A percentile compares a stretch with the other conserved stretches of the same genome.
Conservation (phyloP, 257 asterid genomes). For the Verbascum thapsus region DNA sequence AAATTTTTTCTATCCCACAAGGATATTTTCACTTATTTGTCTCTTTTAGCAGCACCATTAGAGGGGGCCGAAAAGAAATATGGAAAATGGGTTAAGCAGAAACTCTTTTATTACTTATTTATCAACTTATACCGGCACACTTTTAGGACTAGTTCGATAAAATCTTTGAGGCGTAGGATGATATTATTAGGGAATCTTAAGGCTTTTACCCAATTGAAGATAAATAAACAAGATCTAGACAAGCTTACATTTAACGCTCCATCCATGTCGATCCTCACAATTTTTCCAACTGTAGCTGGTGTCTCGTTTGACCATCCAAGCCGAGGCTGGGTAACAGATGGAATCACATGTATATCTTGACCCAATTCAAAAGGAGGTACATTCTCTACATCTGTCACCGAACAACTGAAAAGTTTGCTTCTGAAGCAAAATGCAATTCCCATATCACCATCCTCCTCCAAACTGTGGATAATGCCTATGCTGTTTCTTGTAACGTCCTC, state of each 20-base stretch:
- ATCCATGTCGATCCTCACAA: slow-evolving; percentile 89
- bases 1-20: slow-evolving; percentile 9
- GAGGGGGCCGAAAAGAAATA: no score
- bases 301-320: slow-evolving; percentile 99
- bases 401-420: slow-evolving; percentile 85
- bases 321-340: slow-evolving; percentile 84
- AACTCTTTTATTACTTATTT: background rate
- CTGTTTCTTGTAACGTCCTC: slow-evolving; percentile 85
- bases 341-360: slow-evolving; percentile 77
- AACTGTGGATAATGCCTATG: slow-evolving; percentile 87
- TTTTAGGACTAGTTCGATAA: background rate
- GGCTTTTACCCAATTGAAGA: slow-evolving; percentile 24
- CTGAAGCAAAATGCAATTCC: slow-evolving; percentile 97
- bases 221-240: slow-evolving; percentile 22
- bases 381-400: slow-evolving; percentile 93
- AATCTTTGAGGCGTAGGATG: slow-evolving; percentile 8
- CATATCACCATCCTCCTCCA: slow-evolving; percentile 98
- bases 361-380: slow-evolving; percentile 85
- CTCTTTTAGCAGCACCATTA: slow-evolving; percentile 1
- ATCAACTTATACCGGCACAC: background rate
- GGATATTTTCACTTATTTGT: background rate
- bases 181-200: slow-evolving; percentile 17
- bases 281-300: slow-evolving; percentile 85
- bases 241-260: slow-evolving; percentile 89
- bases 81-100: background rate